Conservation (phyloP, 805 yeast species). For the Candida arabinofermentans region DNA sequence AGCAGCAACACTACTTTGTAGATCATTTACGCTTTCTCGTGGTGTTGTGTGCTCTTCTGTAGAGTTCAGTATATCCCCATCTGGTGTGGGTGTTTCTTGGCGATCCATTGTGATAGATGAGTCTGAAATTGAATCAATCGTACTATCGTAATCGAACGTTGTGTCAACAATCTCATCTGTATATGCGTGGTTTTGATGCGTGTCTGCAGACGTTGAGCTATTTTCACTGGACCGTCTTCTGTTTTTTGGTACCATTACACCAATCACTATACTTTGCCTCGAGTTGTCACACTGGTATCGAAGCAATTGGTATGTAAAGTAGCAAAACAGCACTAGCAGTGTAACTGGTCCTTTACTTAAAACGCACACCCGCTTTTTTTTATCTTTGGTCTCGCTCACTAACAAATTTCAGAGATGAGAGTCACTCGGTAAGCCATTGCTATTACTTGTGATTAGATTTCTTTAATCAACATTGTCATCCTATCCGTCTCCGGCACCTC, state of each 20-base stretch:
- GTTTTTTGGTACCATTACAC: not conserved
- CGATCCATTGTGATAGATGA: slow-evolving; percentile 4
- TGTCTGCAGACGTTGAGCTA: not conserved
- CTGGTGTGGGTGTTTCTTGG: not conserved
- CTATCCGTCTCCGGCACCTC: not conserved
- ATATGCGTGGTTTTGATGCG: slow-evolving; percentile 2
- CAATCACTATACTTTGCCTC: too few relatives aligned
- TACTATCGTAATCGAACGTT: slow-evolving; percentile 18
- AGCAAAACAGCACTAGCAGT: too few relatives aligned
- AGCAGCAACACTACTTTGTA: not conserved
- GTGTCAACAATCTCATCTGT: slow-evolving; percentile 24
- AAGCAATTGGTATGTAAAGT: too few relatives aligned
- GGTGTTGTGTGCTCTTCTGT: not conserved
- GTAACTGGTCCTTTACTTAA: too few relatives aligned
- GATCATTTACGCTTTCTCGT: too few relatives aligned
- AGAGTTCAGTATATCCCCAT: slow-evolving; percentile 2
- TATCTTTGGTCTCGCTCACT: too few relatives aligned
- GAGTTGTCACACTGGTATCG: too few relatives aligned
- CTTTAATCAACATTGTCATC: not conserved
- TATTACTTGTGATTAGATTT: not conserved
- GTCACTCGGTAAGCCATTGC: too few relatives aligned
- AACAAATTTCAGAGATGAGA: too few relatives aligned
- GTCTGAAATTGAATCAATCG: slow-evolving; percentile 6
- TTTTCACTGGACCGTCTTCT: not conserved
- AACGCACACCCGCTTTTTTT: too few relatives aligned